Evolutionary conservation across 139 green algal genomes (phyloP).

Genomic region (Gonium pectorale): DNA sequence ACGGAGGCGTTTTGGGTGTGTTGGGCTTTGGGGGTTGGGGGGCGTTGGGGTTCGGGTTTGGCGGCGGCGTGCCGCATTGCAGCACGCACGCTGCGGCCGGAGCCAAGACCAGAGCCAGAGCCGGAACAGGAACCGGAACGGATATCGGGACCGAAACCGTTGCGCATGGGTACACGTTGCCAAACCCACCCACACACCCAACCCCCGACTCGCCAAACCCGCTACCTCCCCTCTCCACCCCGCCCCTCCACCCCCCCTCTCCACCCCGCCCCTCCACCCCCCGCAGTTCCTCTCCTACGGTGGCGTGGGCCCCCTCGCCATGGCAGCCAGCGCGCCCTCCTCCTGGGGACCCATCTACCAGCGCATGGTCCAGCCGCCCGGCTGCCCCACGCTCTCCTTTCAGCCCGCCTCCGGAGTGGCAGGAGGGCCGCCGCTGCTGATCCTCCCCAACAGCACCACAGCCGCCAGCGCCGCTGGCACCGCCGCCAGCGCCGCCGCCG

Average conservation of each 20-base stretch:
- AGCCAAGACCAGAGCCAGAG: too few species aligned
- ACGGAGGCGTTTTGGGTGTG: too few species aligned
- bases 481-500: too few species aligned
- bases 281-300: background rate
- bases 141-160: too few species aligned
- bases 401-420: constrained; percentile 34
- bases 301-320: background rate
- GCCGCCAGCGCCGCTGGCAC: too few species aligned
- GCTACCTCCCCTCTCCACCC: background rate
- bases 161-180: too few species aligned
- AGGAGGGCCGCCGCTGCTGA: constrained; percentile 21
- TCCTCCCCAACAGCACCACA: background rate
- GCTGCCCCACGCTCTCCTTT: constrained; percentile 43
- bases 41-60: too few species aligned
- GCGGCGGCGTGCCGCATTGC: background rate
- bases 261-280: background rate
- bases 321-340: constrained; percentile 14
- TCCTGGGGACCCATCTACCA: constrained; percentile 43
- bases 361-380: background rate
- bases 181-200: too few species aligned
- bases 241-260: background rate
- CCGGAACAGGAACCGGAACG: too few species aligned
- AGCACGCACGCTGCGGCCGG: background rate
- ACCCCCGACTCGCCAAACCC: too few species aligned
- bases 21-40: background rate